phyloP scores from a whole-genome alignment of 441 rosid species.

The Populus hybrid region DNA sequence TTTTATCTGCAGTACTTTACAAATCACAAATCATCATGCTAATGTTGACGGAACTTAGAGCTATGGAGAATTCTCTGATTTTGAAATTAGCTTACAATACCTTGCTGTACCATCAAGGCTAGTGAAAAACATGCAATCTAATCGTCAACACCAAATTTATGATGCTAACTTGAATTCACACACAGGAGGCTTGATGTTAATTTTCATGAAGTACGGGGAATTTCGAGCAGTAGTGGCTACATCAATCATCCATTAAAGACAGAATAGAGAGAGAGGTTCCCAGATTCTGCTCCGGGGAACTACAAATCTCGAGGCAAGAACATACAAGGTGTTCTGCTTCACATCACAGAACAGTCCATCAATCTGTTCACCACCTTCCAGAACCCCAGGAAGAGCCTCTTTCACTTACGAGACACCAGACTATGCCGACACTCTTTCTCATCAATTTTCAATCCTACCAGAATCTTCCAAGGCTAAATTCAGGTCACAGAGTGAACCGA shows the following conservation, averaged over 20 bases:
- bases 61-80: too few relatives aligned
- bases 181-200: constrained; percentile 30
- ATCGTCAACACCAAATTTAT: neutral
- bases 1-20: neutral
- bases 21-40: neutral
- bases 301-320: constrained; percentile 24
- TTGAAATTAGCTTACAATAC: too few relatives aligned
- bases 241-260: constrained; percentile 21
- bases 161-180: neutral
- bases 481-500: constrained; percentile 69
- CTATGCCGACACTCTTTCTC: constrained; percentile 6
- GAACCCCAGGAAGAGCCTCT: constrained; percentile 38
- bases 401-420: constrained; percentile 27
- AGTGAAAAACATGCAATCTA: neutral
- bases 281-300: constrained; percentile 34
- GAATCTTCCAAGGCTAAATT: constrained; percentile 56
- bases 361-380: constrained; percentile 6
- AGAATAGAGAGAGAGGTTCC: constrained; percentile 30
- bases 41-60: too few relatives aligned
- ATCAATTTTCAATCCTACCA: constrained; percentile 23
- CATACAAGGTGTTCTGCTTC: constrained; percentile 28
- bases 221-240: constrained; percentile 23
- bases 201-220: constrained; percentile 19
- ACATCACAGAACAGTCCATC: constrained; percentile 38
- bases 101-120: neutral